Percentiles rank a stretch among this genome's conserved stretches.
phyloP scores from a whole-genome alignment of 495 filamentous ascomycete genomes.

The Aspergillus steynii region DNA sequence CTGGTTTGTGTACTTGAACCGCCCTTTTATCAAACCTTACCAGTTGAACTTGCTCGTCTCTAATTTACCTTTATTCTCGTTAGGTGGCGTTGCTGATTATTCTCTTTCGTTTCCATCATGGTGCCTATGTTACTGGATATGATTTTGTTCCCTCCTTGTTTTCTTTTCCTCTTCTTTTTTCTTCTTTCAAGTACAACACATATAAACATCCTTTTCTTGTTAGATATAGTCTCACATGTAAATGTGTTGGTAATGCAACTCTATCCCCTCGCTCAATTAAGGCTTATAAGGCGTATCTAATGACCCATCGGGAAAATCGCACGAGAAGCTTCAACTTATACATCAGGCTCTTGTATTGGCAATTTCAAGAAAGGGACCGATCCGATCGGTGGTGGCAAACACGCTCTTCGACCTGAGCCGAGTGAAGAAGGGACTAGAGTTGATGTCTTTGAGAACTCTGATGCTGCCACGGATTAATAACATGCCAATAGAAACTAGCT shows the following conservation, averaged over 20 bases:
- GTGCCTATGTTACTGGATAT: conserved; percentile 10
- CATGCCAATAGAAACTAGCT: no score
- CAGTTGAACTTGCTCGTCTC: neutral
- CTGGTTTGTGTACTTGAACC: neutral
- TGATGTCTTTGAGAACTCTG: no score
- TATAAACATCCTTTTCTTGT: neutral
- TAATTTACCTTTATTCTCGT: conserved; percentile 11
- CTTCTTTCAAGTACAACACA: neutral
- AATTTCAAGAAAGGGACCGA: no score
- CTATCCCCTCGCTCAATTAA: no score
- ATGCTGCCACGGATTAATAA: no score
- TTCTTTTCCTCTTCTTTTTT: neutral
- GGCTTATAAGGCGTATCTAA: no score
- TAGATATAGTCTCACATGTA: neutral
- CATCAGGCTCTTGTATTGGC: no score
- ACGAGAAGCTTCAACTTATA: no score
- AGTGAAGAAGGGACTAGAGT: no score
- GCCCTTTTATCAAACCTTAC: neutral
- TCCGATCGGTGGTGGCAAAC: no score
- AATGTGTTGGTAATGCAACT: neutral
- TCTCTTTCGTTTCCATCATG: conserved; percentile 9
- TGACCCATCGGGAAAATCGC: no score
- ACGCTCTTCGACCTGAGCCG: no score
- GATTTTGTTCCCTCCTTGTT: neutral
- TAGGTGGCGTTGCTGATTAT: conserved; percentile 14